phyloP scores from a whole-genome alignment of 495 filamentous ascomycete genomes.

The Tuber aestivum region DNA sequence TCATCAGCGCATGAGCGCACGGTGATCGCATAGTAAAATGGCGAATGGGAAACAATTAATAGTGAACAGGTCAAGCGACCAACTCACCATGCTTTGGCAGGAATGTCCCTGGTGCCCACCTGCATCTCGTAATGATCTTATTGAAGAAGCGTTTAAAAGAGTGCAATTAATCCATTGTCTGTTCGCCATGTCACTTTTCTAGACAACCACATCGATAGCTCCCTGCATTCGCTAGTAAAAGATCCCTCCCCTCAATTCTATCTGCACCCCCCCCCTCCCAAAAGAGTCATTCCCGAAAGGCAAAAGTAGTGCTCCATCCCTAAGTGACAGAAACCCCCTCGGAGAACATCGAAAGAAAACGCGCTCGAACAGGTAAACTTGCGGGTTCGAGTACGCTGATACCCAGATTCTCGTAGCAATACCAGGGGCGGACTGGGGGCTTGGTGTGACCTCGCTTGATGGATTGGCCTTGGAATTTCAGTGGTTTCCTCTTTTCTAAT shows the following conservation, averaged over 20 bases:
- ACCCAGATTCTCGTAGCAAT: constrained; percentile 77
- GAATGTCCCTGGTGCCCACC: constrained; percentile 92
- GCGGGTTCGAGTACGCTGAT: constrained; percentile 92
- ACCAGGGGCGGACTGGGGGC: constrained; percentile 47
- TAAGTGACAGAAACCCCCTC: constrained; percentile 19
- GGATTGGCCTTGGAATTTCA: background rate
- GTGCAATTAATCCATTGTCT: constrained; percentile 86
- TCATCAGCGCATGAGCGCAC: constrained; percentile 6
- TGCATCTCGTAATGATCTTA: constrained; percentile 94
- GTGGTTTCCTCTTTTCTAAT: constrained; percentile 15
- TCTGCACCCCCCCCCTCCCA: constrained; percentile 28
- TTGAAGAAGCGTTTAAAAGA: constrained; percentile 79
- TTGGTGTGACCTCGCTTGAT: background rate
- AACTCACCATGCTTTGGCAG: constrained; percentile 83
- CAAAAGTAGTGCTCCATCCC: background rate
- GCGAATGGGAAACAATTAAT: constrained; percentile 12
- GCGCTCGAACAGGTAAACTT: constrained; percentile 44
- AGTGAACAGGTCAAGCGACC: constrained; percentile 10
- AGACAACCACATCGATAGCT: constrained; percentile 22
- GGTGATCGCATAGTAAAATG: constrained; percentile 12
- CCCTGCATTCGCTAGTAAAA: constrained; percentile 6
- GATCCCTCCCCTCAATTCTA: constrained; percentile 28
- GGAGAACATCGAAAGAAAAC: constrained; percentile 19
- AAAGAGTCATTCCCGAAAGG: constrained; percentile 15
- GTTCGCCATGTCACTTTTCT: constrained; percentile 28